Conservation (phyloP, 2,329 filamentous ascomycete species). For the Decorospora gaudefroyi region DNA sequence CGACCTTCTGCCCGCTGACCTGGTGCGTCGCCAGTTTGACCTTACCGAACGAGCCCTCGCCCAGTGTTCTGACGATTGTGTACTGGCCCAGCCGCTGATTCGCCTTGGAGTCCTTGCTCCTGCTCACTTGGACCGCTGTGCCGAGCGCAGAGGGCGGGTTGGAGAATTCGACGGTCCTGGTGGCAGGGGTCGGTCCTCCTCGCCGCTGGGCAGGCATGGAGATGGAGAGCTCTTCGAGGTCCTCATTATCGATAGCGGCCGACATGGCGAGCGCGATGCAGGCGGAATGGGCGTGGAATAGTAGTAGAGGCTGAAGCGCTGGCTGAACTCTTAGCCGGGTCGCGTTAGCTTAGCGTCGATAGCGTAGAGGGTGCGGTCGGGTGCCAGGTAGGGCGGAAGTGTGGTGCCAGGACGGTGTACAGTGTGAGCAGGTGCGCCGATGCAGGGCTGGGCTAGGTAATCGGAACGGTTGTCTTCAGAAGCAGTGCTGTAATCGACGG, state of each 20-base stretch:
- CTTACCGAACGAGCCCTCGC: slow-evolving; percentile 97
- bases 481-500: slow-evolving; percentile 9
- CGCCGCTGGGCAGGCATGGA: slow-evolving; percentile 70
- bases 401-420: slow-evolving; percentile 5
- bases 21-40: slow-evolving; percentile 95
- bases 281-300: slow-evolving; percentile 2
- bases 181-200: slow-evolving; percentile 34
- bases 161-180: slow-evolving; percentile 43
- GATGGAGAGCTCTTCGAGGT: slow-evolving; percentile 68
- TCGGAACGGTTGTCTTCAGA: slow-evolving; percentile 1
- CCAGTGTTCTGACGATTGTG: slow-evolving; percentile 84
- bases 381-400: background rate
- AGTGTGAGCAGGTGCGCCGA: slow-evolving; percentile 14
- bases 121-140: slow-evolving; percentile 43
- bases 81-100: slow-evolving; percentile 92
- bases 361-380: background rate
- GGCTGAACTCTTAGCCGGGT: slow-evolving; percentile 8
- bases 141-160: slow-evolving; percentile 31
- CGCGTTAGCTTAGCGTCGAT: background rate
- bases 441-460: slow-evolving; percentile 8
- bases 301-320: background rate
- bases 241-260: slow-evolving; percentile 72
- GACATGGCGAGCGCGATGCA: slow-evolving; percentile 38
- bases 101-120: slow-evolving; percentile 61
- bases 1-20: slow-evolving; percentile 91